Percentiles rank a stretch among this genome's conserved stretches.
phyloP scores from a whole-genome alignment of 2,329 filamentous ascomycete species.

The Cladophialophora yegresii region DNA sequence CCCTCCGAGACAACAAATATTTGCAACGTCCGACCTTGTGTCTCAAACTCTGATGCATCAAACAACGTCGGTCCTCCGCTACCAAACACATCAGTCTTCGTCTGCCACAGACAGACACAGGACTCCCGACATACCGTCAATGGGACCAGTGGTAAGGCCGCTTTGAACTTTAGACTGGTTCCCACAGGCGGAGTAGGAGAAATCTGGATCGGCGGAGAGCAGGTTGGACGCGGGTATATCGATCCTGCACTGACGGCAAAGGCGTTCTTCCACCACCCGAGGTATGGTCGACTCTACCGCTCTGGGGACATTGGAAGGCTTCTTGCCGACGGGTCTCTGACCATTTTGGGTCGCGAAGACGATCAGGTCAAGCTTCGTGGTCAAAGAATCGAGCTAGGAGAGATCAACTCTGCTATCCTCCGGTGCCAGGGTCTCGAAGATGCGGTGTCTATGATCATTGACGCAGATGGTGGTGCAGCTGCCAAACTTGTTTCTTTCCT shows the following conservation, averaged over 20 bases:
- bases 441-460: conserved; percentile 64
- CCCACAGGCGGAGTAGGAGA: conserved; percentile 76
- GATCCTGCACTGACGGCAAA: conserved; percentile 61
- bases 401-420: conserved; percentile 68
- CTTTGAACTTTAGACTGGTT: conserved; percentile 52
- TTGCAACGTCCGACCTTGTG: conserved; percentile 69
- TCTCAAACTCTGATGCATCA: conserved; percentile 60
- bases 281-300: conserved; percentile 73
- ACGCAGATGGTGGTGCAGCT: conserved; percentile 39
- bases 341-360: conserved; percentile 72
- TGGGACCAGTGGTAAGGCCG: conserved; percentile 38
- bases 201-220: conserved; percentile 81
- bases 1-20: conserved; percentile 88
- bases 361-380: conserved; percentile 81
- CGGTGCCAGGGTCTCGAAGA: conserved; percentile 57
- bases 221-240: conserved; percentile 74
- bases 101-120: conserved; percentile 43
- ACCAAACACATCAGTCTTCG: conserved; percentile 72
- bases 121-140: neutral
- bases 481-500: conserved; percentile 70
- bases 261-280: conserved; percentile 69
- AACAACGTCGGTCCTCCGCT: conserved; percentile 77
- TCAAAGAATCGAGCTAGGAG: conserved; percentile 74
- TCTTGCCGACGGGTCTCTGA: conserved; percentile 72
- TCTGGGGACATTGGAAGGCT: conserved; percentile 81